Evolutionary conservation across 306 rosid genomes (phyloP).

Genomic region (Sicyos edulis): DNA sequence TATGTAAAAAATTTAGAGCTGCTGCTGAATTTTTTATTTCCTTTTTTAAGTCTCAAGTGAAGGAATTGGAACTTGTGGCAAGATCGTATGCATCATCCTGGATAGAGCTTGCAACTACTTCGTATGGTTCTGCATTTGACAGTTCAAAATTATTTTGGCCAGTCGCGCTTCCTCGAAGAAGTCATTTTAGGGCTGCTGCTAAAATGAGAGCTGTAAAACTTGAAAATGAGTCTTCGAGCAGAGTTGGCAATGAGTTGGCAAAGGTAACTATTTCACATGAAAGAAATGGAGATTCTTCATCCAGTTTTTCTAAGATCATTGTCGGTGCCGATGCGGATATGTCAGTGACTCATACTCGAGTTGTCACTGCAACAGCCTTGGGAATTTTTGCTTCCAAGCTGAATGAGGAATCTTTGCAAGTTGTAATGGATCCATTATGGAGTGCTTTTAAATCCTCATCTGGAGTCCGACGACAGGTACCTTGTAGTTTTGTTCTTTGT

Average conservation of each 20-base stretch:
- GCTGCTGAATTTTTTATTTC: background rate
- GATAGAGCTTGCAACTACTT: slow-evolving; percentile 83
- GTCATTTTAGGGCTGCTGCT: slow-evolving; percentile 95
- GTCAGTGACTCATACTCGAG: slow-evolving; percentile 81
- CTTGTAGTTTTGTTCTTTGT: background rate
- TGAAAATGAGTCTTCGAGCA: slow-evolving; percentile 60
- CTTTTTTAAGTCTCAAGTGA: slow-evolving; percentile 53
- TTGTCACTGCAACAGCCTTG: slow-evolving; percentile 80
- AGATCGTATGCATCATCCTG: slow-evolving; percentile 57
- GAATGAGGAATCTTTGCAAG: slow-evolving; percentile 46
- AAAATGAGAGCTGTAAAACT: slow-evolving; percentile 87
- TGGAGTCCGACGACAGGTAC: slow-evolving; percentile 92
- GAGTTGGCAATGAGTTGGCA: slow-evolving; percentile 45
- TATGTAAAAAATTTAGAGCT: background rate
- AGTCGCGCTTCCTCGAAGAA: slow-evolving; percentile 80
- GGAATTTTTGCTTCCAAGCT: slow-evolving; percentile 76
- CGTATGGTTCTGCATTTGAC: slow-evolving; percentile 84
- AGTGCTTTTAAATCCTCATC: slow-evolving; percentile 61
- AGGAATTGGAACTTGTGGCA: slow-evolving; percentile 64
- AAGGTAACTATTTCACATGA: slow-evolving; percentile 47
- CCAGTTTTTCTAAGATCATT: slow-evolving; percentile 60
- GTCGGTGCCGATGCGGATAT: slow-evolving; percentile 83
- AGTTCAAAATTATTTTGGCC: slow-evolving; percentile 95
- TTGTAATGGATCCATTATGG: slow-evolving; percentile 67
- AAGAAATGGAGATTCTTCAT: slow-evolving; percentile 62